Evolutionary conservation across 2,329 filamentous ascomycete species (phyloP), one percentile per base, ranked within the genome.

Genomic region (Fusarium hainanense): DNA sequence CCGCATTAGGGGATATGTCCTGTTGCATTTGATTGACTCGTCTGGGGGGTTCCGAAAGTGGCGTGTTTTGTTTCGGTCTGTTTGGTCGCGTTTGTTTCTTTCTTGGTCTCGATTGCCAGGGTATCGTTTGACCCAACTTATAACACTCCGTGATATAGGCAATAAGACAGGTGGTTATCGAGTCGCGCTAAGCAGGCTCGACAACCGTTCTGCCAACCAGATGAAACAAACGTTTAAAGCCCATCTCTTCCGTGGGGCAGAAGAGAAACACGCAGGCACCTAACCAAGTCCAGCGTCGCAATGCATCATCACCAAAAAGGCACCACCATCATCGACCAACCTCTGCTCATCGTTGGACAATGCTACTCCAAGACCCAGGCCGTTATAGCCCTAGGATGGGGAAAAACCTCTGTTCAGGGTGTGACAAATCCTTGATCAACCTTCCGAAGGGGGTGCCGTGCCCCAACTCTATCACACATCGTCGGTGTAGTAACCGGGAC

Each of bases 371-470:
- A 63, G 55, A 27, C 40, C 50, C 54, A 63, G 50, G 63, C 52
- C 57, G 62, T 55, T 72, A 72, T 75, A 67, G 69, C 63, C 61
- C 62, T 63, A 46, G 66, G 66, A 56, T 62, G 58, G 30, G 42
- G 25, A 56, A 57, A 68, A 43, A n/a, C 50, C 51, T 68, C 54
- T 55, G 62, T 57, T 43, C 34, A 55, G 42, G 62, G 63, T 40
- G 69, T 74, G 68, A 74, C 72, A 67, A 74, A 74, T 65, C 52
- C 67, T 71, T 74, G 72, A 74, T 71, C 66, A 75, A 71, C 70
- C 68, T 41, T 41, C 47, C 43, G 43, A 58, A 47, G 58, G 54
- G 50, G 40, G 61, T 50, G 54, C 51, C 46, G 41, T 54, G 40
- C 54, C 61, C 56, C 47, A 63, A 57, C 40, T 63, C 49, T 69